Base-by-base conservation (phyloP, 768 basidiomycete genomes). In the Tylopilus vinaceipallidus region DNA sequence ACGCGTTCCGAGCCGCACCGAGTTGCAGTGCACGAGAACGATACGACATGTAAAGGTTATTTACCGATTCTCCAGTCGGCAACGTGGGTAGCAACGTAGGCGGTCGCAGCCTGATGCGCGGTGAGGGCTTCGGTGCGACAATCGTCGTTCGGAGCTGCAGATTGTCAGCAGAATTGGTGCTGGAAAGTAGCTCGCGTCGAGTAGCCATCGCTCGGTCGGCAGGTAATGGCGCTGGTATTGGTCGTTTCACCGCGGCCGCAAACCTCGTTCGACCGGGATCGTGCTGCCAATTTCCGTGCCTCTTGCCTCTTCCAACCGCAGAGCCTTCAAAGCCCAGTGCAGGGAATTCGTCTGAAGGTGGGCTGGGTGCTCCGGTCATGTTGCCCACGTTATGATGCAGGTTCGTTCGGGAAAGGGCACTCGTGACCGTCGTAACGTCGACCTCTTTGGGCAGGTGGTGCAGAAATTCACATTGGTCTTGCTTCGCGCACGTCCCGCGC, bases 401-500 rank as follows among this genome's bases (percentile, higher is more conserved):
- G 54, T 80, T 82, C 9, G 82, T 77, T n/a, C 82, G 79, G 6
- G 81, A 73, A 70, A 92, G 80, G 22, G 83, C 84, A 32, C 78
- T 75, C 52, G 81, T 83, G 47, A 93, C 73, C 50, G 80, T 76
- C 36, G 82, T 67, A 32, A 92, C 78, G 62, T 97, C 93, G 34
- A 88, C 84, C 55, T 93, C 87, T 57, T 88, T 84, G 6, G 91
- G 92, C 5, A 95, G 73, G 65, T 91, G 89, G 64, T 97, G 95
- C 63, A 97, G 71, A 71, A 98, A 98, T 71, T 98, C 97, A 81
- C 95, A 98, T 56, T 80, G 82, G 49, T 95, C 94, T 47, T 94
- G 90, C 68, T 99, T 99, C 26, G 95, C 91, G 63, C 97, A 99
- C 38, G 93, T 93, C 6, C 95, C 95, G 43, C 95, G 82, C 26